Base-by-base conservation (phyloP, 768 basidiomycete genomes). In the Rhizopogon sp. region DNA sequence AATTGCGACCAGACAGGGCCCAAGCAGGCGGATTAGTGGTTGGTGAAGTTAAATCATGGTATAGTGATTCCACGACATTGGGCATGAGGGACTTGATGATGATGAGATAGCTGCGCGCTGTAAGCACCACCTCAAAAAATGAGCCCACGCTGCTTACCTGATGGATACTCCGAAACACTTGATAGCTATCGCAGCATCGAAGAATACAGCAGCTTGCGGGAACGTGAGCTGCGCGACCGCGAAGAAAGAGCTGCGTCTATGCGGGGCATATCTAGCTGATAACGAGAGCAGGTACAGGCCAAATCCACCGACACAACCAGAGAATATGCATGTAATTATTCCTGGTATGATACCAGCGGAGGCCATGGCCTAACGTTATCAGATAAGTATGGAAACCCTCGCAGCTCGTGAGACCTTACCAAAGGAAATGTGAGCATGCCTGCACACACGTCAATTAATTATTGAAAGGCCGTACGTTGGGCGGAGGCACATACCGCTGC, bases 141-240 rank as follows among this genome's bases (percentile, higher is more conserved):
- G 2, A 28, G 17, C 7, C 11, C n/a, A 39, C 39, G 28, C 50
- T 20, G 39, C 80, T 44, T 71, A 93, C 82, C 92, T 93, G 62
- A 95, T 86, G 35, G 91, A 93, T 3, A 98, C 96, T 17, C 96
- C 96, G 66, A 97, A 97, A 69, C 96, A 98, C 68, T 98, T 98
- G 67, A 85, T 87, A 9, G 93, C 93, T 62, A 98, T 93, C 11
- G 95, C 96, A 3, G 85, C 85, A 68, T 98, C 96, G 63, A 98
- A 96, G 68, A 92, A 90, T 39, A 92, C 75, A 0, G 88, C 89
- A 0, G 88, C 90, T 43, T 79, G 83, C 2, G 96, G 96, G 68
- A 93, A 97, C 0, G 96, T 96, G 59, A 98, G 73, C 66, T 88
- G 80, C 1, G 90, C 80, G 17, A 95, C 74, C 13, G 87, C 84